These are phyloP conservation scores for Aspergillus mulundensis DNA, from an alignment of 495 filamentous ascomycete genomes.

Conservation along the genomic window DNA sequence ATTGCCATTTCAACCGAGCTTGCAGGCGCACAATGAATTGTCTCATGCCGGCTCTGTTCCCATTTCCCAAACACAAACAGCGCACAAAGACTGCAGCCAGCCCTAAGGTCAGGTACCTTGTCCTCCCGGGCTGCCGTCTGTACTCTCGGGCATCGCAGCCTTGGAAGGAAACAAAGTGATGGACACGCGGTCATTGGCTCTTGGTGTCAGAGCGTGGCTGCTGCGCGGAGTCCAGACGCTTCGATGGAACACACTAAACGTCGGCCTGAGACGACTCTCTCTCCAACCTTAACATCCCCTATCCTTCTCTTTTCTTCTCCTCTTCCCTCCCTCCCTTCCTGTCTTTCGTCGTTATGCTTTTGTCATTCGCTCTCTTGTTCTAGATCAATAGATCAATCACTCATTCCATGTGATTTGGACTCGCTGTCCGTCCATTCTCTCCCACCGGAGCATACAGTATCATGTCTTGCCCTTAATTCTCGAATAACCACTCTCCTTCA, in stretches of 20 bases:
- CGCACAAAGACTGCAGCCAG: background rate
- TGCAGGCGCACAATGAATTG: background rate
- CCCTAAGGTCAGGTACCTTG: background rate
- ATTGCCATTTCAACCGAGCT: background rate
- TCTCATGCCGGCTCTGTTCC: background rate
- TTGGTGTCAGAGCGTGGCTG: background rate
- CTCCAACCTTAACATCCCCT: background rate
- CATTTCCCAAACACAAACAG: background rate
- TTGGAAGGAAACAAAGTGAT: too few relatives aligned
- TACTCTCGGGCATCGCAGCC: background rate
- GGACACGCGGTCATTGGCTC: background rate
- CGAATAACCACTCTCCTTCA: conserved; percentile 1
- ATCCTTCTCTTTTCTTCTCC: background rate
- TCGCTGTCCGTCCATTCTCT: background rate
- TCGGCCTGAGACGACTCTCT: background rate
- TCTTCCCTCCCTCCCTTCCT: background rate
- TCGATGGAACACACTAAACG: conserved; percentile 11
- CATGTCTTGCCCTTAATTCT: conserved; percentile 4
- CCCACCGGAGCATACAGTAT: background rate
- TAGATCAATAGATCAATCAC: background rate
- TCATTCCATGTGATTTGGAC: conserved; percentile 3
- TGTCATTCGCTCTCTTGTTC: background rate
- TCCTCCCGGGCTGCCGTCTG: background rate
- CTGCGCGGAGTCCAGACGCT: conserved; percentile 10
- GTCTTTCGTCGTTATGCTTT: background rate